A percentile compares a stretch with the other conserved stretches of the same genome.
Conservation (phyloP, 495 filamentous ascomycete species). For the Aspergillus steynii region DNA sequence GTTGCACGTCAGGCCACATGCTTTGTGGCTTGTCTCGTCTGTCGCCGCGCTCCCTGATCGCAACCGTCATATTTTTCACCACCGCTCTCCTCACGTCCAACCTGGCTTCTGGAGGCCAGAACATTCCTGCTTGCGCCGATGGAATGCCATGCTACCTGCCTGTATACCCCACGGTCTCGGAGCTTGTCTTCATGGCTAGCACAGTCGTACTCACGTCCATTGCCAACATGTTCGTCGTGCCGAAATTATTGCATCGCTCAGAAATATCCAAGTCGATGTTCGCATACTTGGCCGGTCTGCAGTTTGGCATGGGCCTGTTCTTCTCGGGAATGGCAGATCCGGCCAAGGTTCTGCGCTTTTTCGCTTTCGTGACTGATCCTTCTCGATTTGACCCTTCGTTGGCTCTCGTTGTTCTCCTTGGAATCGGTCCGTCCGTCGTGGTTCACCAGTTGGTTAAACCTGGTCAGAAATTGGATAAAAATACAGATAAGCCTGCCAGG, state of each 20-base stretch:
- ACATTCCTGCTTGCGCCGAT: slow-evolving; percentile 37
- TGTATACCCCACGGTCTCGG: slow-evolving; percentile 40
- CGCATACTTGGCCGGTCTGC: slow-evolving; percentile 47
- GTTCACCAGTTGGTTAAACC: slow-evolving; percentile 35
- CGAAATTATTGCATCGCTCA: slow-evolving; percentile 28
- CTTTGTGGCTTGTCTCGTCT: slow-evolving; percentile 57
- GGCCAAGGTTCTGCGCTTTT: slow-evolving; percentile 55
- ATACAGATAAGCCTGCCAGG: slow-evolving; percentile 17
- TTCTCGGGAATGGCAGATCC: slow-evolving; percentile 57
- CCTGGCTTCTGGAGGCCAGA: slow-evolving; percentile 26
- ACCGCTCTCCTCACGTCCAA: slow-evolving; percentile 52
- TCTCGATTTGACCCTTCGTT: slow-evolving; percentile 56
- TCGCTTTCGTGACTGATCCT: slow-evolving; percentile 44
- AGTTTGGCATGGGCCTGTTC: slow-evolving; percentile 56
- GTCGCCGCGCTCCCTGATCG: slow-evolving; percentile 51
- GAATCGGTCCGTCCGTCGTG: slow-evolving; percentile 45
- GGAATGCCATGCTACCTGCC: slow-evolving; percentile 51
- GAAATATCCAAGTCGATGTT: slow-evolving; percentile 29
- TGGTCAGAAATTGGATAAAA: slow-evolving; percentile 22
- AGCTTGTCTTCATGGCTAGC: slow-evolving; percentile 36
- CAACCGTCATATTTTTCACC: slow-evolving; percentile 57
- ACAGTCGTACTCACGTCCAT: slow-evolving; percentile 33
- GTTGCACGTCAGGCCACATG: slow-evolving; percentile 64
- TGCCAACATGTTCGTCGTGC: slow-evolving; percentile 34
- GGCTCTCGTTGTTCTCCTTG: slow-evolving; percentile 51